These are phyloP conservation scores for Albatrellus ellisii DNA, from an alignment of 768 basidiomycete species.

Conservation along the genomic window DNA sequence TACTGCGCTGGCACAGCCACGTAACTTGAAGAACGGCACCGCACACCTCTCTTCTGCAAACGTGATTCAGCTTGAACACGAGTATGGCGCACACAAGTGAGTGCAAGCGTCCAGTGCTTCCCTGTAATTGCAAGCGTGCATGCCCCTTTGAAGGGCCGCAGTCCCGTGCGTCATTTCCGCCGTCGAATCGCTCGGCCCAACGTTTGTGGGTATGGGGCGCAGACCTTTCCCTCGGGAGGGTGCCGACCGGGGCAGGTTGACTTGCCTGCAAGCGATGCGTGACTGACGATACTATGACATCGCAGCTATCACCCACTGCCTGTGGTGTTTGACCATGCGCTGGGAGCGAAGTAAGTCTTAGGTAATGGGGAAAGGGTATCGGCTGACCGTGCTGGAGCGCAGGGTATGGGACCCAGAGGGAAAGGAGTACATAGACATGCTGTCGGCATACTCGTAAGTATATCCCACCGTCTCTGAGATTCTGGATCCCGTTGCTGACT, in stretches of 20 bases:
- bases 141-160: background rate
- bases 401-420: slow-evolving; percentile 94
- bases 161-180: background rate
- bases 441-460: slow-evolving; percentile 90
- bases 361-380: slow-evolving; percentile 14
- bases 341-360: slow-evolving; percentile 73
- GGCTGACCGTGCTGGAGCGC: slow-evolving; percentile 11
- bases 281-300: background rate
- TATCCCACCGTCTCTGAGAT: background rate
- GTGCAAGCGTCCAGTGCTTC: slow-evolving; percentile 18
- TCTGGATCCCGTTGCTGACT: background rate
- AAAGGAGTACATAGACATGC: slow-evolving; percentile 93
- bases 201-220: background rate
- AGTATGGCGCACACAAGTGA: slow-evolving; percentile 84
- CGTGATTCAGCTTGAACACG: slow-evolving; percentile 70
- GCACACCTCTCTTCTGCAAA: slow-evolving; percentile 41
- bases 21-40: too few species aligned
- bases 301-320: slow-evolving; percentile 90
- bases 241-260: too few species aligned
- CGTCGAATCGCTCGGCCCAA: background rate
- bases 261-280: background rate
- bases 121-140: background rate
- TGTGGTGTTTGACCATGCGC: slow-evolving; percentile 83
- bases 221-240: too few species aligned
- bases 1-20: too few species aligned